Evolutionary conservation across 768 basidiomycete genomes (phyloP).

Genomic region (Russula emetica): DNA sequence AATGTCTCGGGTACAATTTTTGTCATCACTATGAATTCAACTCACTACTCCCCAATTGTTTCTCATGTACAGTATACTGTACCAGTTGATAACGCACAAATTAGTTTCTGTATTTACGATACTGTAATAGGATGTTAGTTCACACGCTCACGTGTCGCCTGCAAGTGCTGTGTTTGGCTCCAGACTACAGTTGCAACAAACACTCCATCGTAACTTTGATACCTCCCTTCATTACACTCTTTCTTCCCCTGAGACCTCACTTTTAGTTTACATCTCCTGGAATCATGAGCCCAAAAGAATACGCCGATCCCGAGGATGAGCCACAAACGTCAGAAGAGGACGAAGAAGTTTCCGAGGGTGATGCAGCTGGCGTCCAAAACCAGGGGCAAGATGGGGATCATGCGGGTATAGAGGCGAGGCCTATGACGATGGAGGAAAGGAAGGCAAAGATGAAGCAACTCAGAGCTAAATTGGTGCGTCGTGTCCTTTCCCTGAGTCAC

Average conservation of each 20-base stretch:
- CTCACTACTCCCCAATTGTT: not conserved
- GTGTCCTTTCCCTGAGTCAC: not conserved
- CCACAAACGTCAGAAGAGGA: conserved; percentile 11
- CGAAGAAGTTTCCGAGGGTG: conserved; percentile 9
- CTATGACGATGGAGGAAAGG: conserved; percentile 29
- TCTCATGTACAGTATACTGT: no score
- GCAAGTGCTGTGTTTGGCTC: not conserved
- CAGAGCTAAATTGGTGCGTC: conserved; percentile 20
- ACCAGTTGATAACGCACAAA: no score
- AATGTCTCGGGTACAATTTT: not conserved
- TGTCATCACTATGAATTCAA: not conserved
- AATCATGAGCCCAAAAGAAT: conserved; percentile 7
- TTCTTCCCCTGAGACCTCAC: not conserved
- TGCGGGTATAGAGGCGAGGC: not conserved
- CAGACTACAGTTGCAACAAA: not conserved
- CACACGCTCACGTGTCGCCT: not conserved
- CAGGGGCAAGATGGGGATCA: conserved; percentile 5
- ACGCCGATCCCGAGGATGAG: not conserved
- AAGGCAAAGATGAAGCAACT: conserved; percentile 23
- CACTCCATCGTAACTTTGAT: not conserved
- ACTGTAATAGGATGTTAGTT: not conserved
- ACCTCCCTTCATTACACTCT: not conserved
- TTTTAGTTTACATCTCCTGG: not conserved
- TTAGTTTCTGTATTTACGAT: not conserved
- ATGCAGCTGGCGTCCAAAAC: not conserved